phyloP scores from a whole-genome alignment of 306 rosid genomes.

The Luffa aegyptiaca region DNA sequence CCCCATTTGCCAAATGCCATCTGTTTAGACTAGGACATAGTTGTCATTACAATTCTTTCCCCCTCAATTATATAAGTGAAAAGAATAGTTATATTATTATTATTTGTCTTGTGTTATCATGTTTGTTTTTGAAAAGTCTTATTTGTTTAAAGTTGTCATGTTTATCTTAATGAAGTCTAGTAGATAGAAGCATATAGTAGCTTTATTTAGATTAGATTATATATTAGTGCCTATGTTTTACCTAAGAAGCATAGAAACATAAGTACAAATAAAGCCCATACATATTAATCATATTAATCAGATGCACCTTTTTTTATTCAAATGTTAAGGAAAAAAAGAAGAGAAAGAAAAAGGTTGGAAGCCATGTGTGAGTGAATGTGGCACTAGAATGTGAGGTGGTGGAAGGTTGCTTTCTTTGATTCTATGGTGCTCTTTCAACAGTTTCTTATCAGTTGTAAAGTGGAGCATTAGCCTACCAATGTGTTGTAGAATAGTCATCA shows the following conservation, averaged over 20 bases:
- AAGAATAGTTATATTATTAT: not conserved
- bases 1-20: constrained; percentile 4
- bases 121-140: not conserved
- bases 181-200: not conserved
- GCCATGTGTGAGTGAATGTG: not conserved
- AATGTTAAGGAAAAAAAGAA: not conserved
- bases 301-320: not conserved
- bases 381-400: not conserved
- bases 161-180: not conserved
- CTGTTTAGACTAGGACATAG: constrained; percentile 3
- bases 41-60: not conserved
- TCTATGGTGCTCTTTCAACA: not conserved
- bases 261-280: not conserved
- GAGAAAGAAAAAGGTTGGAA: not conserved
- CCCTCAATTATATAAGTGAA: not conserved
- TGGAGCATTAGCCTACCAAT: not conserved
- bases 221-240: not conserved
- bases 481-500: not conserved
- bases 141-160: not conserved
- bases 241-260: not conserved
- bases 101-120: not conserved
- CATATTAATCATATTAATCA: not conserved
- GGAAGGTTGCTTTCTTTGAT: not conserved
- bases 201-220: not conserved
- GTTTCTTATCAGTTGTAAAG: not conserved